Conservation (phyloP, 768 basidiomycete species). For the Epithele typhae region DNA sequence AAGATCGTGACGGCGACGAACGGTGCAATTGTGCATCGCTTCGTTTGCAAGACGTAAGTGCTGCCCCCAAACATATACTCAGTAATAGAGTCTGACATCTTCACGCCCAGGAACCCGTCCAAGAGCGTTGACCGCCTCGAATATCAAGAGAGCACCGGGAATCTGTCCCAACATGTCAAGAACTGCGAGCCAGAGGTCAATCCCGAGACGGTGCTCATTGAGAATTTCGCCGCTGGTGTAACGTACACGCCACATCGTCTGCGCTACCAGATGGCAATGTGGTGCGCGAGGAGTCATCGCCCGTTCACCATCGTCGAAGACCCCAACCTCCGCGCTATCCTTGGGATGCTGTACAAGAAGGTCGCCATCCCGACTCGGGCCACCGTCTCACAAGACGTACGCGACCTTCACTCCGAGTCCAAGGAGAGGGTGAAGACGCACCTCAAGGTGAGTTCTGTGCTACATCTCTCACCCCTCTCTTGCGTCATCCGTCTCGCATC, state of each 20-base stretch:
- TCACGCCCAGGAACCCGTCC: neutral
- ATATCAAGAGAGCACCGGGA: neutral
- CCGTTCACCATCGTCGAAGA: slow-evolving; percentile 14
- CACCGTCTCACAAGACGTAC: slow-evolving; percentile 9
- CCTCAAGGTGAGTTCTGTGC: too few species aligned
- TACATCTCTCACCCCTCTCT: too few species aligned
- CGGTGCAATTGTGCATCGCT: neutral
- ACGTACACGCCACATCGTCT: slow-evolving; percentile 5
- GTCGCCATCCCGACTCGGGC: slow-evolving; percentile 4
- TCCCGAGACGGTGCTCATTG: neutral
- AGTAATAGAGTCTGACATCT: neutral
- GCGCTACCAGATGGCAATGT: slow-evolving; percentile 9
- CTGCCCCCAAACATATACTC: neutral
- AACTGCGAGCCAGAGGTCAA: neutral
- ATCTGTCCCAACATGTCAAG: neutral
- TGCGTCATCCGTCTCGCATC: too few species aligned
- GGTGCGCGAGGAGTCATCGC: slow-evolving; percentile 14
- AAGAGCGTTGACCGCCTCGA: slow-evolving; percentile 1
- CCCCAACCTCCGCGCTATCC: slow-evolving; percentile 2
- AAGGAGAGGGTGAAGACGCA: neutral
- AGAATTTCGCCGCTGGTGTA: slow-evolving; percentile 3
- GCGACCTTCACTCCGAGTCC: slow-evolving; percentile 2
- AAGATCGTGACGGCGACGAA: neutral
- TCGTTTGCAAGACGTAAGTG: slow-evolving; percentile 2
- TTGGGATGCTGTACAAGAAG: slow-evolving; percentile 7